Evolutionary conservation across 1,139 yeast genomes (phyloP), one percentile per base, ranked within the genome.

Genomic region (Saccharomyces hybrid): DNA sequence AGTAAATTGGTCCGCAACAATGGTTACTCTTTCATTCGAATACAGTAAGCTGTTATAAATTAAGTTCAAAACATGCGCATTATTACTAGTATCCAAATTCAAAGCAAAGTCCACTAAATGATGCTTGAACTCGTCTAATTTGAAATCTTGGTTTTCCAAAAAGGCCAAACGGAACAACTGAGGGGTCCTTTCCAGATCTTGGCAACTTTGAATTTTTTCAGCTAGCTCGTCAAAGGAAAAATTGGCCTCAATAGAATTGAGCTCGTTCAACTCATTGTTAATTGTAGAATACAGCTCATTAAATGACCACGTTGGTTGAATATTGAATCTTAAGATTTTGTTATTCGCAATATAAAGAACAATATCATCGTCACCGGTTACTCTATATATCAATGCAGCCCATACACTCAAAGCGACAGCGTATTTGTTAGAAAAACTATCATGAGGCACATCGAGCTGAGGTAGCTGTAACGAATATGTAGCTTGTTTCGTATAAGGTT

Each of bases 291-390:
- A 63, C 55, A 90, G 73, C 50, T 83, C 80, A 1, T 63, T 55
- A 61, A 90, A 87, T 0, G 83, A 70, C 63, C 75, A 65, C 11
- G 74, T 71, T 42, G 87, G 81, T 53, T 80, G 65, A 46, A 89
- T 73, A 41, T 74, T 74, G 52, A 86, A 73, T 64, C 96, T 77
- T 47, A 88, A 69, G 28, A 88, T 82, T 26, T 74, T 71, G 47
- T 71, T 67, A 14, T 76, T 70, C 56, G 83, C 83, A 1, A 95
- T 82, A 28, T 95, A 89, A 58, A 93, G 73, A n/a, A 87, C 84
- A 53, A 93, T 83, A 65, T 93, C 98, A 60, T 90, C 97, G 67
- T 93, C 98, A 28, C 97, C 98, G 4, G 97, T 86, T 54, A 88
- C 76, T 67, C 98, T 79, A 71, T 80, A 85, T 44, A 88, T 77